Evolutionary conservation across 306 rosid species (phyloP).

Genomic region (Gynostemma pentaphyllum): DNA sequence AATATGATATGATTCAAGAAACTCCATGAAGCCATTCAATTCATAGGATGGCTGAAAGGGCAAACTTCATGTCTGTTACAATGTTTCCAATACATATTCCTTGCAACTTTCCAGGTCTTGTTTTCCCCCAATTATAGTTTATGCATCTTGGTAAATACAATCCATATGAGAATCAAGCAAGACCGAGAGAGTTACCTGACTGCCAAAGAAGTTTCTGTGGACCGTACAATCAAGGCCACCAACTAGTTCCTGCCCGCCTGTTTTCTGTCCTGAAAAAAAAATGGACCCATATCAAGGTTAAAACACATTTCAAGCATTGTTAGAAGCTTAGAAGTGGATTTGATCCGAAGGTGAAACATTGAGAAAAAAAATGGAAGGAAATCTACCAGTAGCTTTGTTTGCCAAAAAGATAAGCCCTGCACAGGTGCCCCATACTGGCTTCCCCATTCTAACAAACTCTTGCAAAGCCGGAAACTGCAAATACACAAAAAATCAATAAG

Average conservation of each 20-base stretch:
- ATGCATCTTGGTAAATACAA: not conserved
- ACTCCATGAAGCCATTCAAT: not conserved
- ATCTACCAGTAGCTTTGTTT: conserved; percentile 61
- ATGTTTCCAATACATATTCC: not conserved
- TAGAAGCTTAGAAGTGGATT: not conserved
- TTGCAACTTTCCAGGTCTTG: not conserved
- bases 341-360: not conserved
- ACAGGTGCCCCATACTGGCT: conserved; percentile 99
- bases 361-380: not conserved
- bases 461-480: conserved; percentile 79
- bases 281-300: conserved; percentile 12
- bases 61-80: not conserved
- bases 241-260: conserved; percentile 74
- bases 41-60: not conserved
- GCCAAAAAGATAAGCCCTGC: conserved; percentile 98
- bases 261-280: conserved; percentile 76
- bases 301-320: not conserved
- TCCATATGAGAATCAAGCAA: not conserved
- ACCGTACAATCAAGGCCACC: conserved; percentile 98
- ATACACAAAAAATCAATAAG: not conserved
- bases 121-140: not conserved
- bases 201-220: conserved; percentile 88
- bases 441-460: conserved; percentile 80
- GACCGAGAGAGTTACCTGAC: conserved; percentile 74
- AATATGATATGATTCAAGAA: not conserved